These are phyloP conservation scores for Fraxinus nigra DNA, from an alignment of 305 asterid species.

Conservation along the genomic window DNA sequence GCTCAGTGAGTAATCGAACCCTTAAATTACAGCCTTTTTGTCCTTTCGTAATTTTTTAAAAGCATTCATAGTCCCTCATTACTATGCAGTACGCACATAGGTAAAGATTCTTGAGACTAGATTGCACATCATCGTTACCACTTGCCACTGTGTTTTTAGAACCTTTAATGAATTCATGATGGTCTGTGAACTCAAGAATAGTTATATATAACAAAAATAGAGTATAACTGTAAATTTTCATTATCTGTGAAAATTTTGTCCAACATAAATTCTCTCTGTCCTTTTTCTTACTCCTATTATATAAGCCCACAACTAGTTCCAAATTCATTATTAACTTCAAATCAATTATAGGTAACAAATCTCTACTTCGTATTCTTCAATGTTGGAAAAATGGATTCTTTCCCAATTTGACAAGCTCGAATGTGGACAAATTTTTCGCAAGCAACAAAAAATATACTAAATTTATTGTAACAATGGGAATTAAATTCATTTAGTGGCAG, in stretches of 20 bases:
- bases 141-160: neutral
- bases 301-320: slow-evolving; percentile 4
- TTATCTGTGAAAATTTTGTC: neutral
- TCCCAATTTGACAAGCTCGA: neutral
- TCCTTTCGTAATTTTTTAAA: neutral
- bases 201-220: neutral
- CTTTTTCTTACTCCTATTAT: slow-evolving; percentile 10
- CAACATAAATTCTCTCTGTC: neutral
- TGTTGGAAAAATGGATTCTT: neutral
- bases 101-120: neutral
- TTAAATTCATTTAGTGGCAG: neutral
- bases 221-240: neutral
- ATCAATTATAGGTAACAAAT: neutral
- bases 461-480: neutral
- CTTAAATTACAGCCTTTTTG: neutral
- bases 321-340: neutral
- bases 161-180: neutral
- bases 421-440: neutral
- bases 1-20: neutral
- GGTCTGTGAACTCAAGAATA: neutral
- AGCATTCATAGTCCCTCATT: neutral
- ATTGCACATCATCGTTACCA: neutral
- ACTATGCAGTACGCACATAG: neutral
- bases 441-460: neutral
- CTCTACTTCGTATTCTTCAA: neutral